phyloP scores from a whole-genome alignment of 2,329 filamentous ascomycete genomes.

The Scolecobasidium constrictum region DNA sequence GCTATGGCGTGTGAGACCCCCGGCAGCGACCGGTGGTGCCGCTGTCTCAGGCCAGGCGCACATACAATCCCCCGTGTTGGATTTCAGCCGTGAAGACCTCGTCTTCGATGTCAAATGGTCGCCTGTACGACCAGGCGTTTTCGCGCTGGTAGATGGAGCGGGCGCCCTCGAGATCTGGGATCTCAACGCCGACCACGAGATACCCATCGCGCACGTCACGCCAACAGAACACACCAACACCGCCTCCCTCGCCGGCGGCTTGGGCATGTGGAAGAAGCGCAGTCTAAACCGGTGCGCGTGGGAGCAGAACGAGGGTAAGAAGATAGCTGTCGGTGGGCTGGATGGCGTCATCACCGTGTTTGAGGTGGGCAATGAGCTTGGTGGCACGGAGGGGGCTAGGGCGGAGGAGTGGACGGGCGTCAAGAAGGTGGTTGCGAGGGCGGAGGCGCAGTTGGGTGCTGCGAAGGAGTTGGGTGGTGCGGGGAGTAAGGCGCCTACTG shows the following conservation, averaged over 20 bases:
- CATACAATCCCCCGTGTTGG: slow-evolving; percentile 54
- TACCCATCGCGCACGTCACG: slow-evolving; percentile 71
- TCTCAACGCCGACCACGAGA: slow-evolving; percentile 81
- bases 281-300: slow-evolving; percentile 91
- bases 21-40: slow-evolving; percentile 51
- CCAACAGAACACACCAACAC: slow-evolving; percentile 46
- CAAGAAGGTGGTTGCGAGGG: slow-evolving; percentile 62
- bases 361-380: slow-evolving; percentile 73
- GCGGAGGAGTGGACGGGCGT: slow-evolving; percentile 88
- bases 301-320: slow-evolving; percentile 81
- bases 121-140: slow-evolving; percentile 85
- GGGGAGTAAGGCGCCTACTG: not conserved
- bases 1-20: slow-evolving; percentile 85
- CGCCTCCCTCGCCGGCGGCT: slow-evolving; percentile 32
- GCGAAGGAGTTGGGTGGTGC: not conserved
- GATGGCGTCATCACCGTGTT: slow-evolving; percentile 87
- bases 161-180: slow-evolving; percentile 94
- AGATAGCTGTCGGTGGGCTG: slow-evolving; percentile 81
- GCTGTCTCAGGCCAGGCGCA: slow-evolving; percentile 26
- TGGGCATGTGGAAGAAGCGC: slow-evolving; percentile 53
- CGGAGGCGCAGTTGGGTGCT: slow-evolving; percentile 8
- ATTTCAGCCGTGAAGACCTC: slow-evolving; percentile 88
- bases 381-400: slow-evolving; percentile 72
- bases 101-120: slow-evolving; percentile 97
- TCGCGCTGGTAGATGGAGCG: slow-evolving; percentile 86